Percentiles rank a stretch among this genome's conserved stretches.
Conservation (phyloP, 192 early-diverging fungal genomes). For the Dissophora ornata region DNA sequence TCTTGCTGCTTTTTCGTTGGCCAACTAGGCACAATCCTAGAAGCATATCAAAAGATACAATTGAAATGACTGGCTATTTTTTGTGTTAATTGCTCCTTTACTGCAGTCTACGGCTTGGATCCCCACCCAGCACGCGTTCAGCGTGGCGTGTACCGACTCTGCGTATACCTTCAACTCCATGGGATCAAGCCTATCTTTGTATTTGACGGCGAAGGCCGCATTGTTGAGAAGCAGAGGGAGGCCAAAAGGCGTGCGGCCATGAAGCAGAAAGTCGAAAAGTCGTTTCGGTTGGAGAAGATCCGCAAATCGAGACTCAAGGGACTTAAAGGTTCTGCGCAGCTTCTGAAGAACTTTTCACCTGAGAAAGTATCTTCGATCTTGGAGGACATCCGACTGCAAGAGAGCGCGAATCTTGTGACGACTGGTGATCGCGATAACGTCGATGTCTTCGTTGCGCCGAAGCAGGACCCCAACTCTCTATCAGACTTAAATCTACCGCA, state of each 20-base stretch:
- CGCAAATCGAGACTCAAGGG: slow-evolving; percentile 51
- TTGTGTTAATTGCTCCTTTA: background rate
- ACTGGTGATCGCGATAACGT: too few relatives aligned
- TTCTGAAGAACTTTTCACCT: background rate
- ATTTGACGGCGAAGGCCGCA: slow-evolving; percentile 69
- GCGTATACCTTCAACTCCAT: slow-evolving; percentile 56
- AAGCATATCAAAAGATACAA: background rate
- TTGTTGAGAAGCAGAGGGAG: slow-evolving; percentile 67
- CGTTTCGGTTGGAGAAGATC: slow-evolving; percentile 51
- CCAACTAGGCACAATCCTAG: background rate
- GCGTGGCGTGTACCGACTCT: slow-evolving; percentile 69
- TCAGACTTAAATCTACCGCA: too few relatives aligned
- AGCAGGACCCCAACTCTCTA: too few relatives aligned
- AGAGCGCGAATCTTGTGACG: background rate
- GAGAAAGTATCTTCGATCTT: slow-evolving; percentile 17
- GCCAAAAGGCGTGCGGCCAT: slow-evolving; percentile 32
- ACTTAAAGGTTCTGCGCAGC: slow-evolving; percentile 15
- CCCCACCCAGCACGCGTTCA: slow-evolving; percentile 63
- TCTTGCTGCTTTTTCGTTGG: slow-evolving; percentile 4
- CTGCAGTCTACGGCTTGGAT: slow-evolving; percentile 50
- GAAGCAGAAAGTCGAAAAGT: slow-evolving; percentile 36
- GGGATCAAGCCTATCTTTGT: slow-evolving; percentile 75
- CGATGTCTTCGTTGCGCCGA: too few relatives aligned
- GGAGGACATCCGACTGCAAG: slow-evolving; percentile 4
- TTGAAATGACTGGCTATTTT: too few relatives aligned